These are phyloP conservation scores for Punica granatum DNA, from an alignment of 345 rosid species.

Conservation along the genomic window DNA sequence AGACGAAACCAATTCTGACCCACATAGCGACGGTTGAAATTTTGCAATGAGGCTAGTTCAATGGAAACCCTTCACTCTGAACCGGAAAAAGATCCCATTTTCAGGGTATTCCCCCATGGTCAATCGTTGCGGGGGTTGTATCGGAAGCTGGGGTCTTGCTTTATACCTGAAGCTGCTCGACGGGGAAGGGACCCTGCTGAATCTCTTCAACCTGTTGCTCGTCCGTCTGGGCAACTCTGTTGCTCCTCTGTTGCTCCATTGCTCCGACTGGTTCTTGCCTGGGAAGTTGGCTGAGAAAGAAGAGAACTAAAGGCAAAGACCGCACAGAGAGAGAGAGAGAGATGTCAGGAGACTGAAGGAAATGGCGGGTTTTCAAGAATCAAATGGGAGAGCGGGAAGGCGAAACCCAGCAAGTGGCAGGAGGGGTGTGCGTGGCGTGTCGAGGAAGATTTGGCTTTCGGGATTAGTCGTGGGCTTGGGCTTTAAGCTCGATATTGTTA, in stretches of 20 bases:
- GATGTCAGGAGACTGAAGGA: not conserved
- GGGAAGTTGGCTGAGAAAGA: not conserved
- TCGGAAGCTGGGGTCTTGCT: not conserved
- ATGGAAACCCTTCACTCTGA: not conserved
- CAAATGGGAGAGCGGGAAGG: not conserved
- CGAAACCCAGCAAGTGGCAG: too few relatives aligned
- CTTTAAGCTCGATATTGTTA: too few relatives aligned
- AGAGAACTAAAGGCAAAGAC: not conserved
- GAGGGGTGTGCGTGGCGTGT: too few relatives aligned
- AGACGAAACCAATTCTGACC: not conserved
- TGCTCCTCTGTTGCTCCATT: conserved; percentile 44
- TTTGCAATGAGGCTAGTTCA: not conserved
- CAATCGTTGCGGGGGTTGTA: not conserved
- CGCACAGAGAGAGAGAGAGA: not conserved
- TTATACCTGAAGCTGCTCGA: conserved; percentile 53
- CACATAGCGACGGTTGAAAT: not conserved
- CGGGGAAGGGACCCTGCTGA: conserved; percentile 50
- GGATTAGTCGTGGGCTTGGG: too few relatives aligned
- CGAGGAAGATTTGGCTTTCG: too few relatives aligned
- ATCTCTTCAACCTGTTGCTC: conserved; percentile 32
- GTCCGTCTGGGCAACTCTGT: conserved; percentile 18
- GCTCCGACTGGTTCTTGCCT: not conserved
- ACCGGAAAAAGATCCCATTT: not conserved
- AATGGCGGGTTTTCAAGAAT: not conserved
- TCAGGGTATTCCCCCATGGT: not conserved